These are phyloP conservation scores for Hymenochaete sp. DNA, from an alignment of 1,284 basidiomycete genomes.

Conservation along the genomic window DNA sequence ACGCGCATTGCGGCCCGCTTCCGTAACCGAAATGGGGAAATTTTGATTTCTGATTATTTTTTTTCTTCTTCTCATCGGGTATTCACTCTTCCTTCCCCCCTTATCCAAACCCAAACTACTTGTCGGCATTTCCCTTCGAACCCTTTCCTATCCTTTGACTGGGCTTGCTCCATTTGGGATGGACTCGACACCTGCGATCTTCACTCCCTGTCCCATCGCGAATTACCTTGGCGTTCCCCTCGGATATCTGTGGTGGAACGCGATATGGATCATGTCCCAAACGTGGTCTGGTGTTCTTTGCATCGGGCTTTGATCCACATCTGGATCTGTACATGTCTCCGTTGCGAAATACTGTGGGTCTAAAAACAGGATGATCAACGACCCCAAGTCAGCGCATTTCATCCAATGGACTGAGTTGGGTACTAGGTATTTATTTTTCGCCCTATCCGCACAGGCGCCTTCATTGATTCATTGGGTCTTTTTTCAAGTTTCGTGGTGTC, in stretches of 20 bases:
- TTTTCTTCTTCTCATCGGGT: too few relatives aligned
- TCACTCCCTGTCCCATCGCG: not conserved
- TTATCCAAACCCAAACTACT: too few relatives aligned
- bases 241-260: not conserved
- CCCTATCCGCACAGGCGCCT: not conserved
- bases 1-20: too few relatives aligned
- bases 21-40: too few relatives aligned
- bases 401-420: conserved; percentile 74
- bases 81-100: too few relatives aligned
- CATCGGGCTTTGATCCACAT: not conserved
- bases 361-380: conserved; percentile 63
- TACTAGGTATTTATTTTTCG: conserved; percentile 37
- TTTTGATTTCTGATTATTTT: too few relatives aligned
- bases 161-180: too few relatives aligned
- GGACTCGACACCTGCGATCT: not conserved
- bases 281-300: not conserved
- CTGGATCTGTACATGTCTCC: not conserved
- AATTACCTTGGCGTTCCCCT: not conserved
- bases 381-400: conserved; percentile 66
- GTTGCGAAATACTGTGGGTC: not conserved
- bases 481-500: conserved; percentile 65
- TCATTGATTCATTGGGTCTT: not conserved
- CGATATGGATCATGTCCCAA: not conserved
- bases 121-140: too few relatives aligned
- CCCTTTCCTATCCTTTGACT: too few relatives aligned